A percentile compares a stretch with the other conserved stretches of the same genome.
Evolutionary conservation across 2,329 filamentous ascomycete genomes (phyloP).

Genomic region (Pezizomycotina sp.): DNA sequence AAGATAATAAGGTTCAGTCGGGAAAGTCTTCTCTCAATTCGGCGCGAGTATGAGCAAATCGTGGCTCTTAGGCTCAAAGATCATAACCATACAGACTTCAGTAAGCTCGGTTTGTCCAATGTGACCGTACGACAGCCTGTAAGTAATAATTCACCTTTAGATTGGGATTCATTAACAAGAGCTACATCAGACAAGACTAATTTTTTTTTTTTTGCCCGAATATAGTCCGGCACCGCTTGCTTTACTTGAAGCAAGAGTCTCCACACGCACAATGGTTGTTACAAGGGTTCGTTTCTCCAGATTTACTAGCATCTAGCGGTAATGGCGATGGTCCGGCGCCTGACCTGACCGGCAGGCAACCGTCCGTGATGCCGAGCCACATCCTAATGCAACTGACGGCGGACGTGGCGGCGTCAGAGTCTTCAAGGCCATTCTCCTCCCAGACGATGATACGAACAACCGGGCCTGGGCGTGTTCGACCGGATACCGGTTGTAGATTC

Average conservation of each 20-base stretch:
- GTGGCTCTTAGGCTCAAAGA: slow-evolving; percentile 38
- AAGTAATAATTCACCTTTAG: slow-evolving; percentile 14
- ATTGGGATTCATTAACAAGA: no score
- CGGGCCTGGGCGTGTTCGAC: slow-evolving; percentile 61
- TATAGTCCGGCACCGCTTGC: slow-evolving; percentile 31
- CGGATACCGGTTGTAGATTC: slow-evolving; percentile 73
- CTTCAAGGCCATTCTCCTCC: slow-evolving; percentile 46
- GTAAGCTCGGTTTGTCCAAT: slow-evolving; percentile 33
- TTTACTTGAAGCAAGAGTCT: slow-evolving; percentile 26
- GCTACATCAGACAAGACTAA: slow-evolving; percentile 9
- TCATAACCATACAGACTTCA: slow-evolving; percentile 36
- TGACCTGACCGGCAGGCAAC: slow-evolving; percentile 35
- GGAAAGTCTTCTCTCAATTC: slow-evolving; percentile 31
- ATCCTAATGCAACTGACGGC: slow-evolving; percentile 50
- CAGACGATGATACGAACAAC: slow-evolving; percentile 40
- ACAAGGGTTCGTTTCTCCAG: slow-evolving; percentile 15
- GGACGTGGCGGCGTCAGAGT: slow-evolving; percentile 22
- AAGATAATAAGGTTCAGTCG: slow-evolving; percentile 37
- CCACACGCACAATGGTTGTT: slow-evolving; percentile 21
- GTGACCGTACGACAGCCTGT: slow-evolving; percentile 32
- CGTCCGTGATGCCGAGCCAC: slow-evolving; percentile 54
- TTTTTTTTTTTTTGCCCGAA: no score
- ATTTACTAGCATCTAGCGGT: slow-evolving; percentile 5
- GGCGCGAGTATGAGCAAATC: slow-evolving; percentile 33
- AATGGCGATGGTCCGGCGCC: slow-evolving; percentile 27